Percentiles rank a stretch among this genome's conserved stretches.
These are phyloP conservation scores for Bipolaris gigantea DNA, from an alignment of 2,329 filamentous ascomycete species.

Conservation along the genomic window DNA sequence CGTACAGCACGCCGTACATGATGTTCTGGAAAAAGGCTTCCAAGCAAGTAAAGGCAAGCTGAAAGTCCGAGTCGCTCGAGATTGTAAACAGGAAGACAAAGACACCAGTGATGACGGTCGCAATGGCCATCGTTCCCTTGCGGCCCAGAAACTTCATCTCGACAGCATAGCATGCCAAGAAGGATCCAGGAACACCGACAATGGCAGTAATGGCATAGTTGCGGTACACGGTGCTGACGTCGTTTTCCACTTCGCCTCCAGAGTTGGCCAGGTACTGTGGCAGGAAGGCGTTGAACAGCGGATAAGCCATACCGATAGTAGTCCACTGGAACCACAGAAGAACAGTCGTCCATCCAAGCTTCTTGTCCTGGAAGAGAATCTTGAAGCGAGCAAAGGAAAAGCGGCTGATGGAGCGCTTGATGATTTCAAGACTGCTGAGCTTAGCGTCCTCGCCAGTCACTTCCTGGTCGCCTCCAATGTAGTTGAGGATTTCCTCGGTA, in stretches of 20 bases:
- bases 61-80: slow-evolving; percentile 58
- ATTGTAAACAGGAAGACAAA: slow-evolving; percentile 69
- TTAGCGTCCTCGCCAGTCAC: slow-evolving; percentile 41
- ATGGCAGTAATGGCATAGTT: slow-evolving; percentile 82
- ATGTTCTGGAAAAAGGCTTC: slow-evolving; percentile 67
- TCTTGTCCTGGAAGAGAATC: slow-evolving; percentile 60
- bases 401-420: slow-evolving; percentile 63
- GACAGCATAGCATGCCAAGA: slow-evolving; percentile 75
- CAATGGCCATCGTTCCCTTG: slow-evolving; percentile 69
- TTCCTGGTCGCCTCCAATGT: slow-evolving; percentile 54
- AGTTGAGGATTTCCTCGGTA: slow-evolving; percentile 67
- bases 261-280: slow-evolving; percentile 77
- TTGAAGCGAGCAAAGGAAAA: slow-evolving; percentile 69
- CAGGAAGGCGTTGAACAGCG: slow-evolving; percentile 87
- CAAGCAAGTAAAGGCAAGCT: slow-evolving; percentile 68
- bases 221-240: slow-evolving; percentile 61
- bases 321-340: slow-evolving; percentile 79
- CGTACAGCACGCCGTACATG: slow-evolving; percentile 71
- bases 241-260: slow-evolving; percentile 34
- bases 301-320: slow-evolving; percentile 82
- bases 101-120: slow-evolving; percentile 67
- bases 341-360: slow-evolving; percentile 52
- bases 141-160: slow-evolving; percentile 71
- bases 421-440: slow-evolving; percentile 51
- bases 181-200: slow-evolving; percentile 73